These are phyloP conservation scores for Epichloe sp. DNA, from an alignment of 2,329 filamentous ascomycete genomes.

Conservation along the genomic window DNA sequence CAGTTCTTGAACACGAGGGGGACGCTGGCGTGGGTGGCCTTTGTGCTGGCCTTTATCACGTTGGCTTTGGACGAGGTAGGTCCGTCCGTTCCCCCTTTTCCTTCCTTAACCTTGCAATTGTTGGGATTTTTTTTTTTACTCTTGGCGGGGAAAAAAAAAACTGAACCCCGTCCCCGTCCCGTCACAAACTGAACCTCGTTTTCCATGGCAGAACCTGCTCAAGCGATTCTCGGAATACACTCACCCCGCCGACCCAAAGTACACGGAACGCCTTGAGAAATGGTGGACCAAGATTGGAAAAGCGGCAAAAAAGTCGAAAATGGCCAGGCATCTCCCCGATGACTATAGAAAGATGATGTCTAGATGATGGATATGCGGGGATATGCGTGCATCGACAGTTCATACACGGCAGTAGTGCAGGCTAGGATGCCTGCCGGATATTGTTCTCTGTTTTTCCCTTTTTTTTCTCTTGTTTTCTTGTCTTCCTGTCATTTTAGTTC, in stretches of 20 bases:
- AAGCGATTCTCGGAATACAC: conserved; percentile 15
- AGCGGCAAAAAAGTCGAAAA: conserved; percentile 22
- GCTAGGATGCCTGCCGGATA: not conserved
- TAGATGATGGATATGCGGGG: not conserved
- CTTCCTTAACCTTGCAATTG: not conserved
- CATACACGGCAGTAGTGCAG: not conserved
- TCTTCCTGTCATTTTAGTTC: not conserved
- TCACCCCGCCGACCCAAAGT: conserved; percentile 16
- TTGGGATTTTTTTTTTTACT: too few relatives aligned
- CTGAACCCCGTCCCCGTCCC: too few relatives aligned
- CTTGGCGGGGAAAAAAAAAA: not conserved
- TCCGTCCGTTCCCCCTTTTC: not conserved
- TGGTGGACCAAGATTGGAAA: conserved; percentile 23
- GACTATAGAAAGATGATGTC: conserved; percentile 21
- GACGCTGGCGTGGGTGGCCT: conserved; percentile 25
- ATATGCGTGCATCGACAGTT: not conserved
- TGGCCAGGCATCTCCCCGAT: conserved; percentile 21
- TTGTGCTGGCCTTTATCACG: conserved; percentile 25
- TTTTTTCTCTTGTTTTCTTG: not conserved
- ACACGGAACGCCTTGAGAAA: conserved; percentile 15
- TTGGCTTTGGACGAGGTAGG: conserved; percentile 23
- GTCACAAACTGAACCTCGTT: not conserved
- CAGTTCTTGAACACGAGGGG: conserved; percentile 25
- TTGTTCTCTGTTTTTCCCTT: too few relatives aligned
- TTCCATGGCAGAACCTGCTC: conserved; percentile 17